Percentiles rank a stretch among this genome's conserved stretches.
These are phyloP conservation scores for Xylariaceae sp. DNA, from an alignment of 2,329 filamentous ascomycete genomes.

Conservation along the genomic window DNA sequence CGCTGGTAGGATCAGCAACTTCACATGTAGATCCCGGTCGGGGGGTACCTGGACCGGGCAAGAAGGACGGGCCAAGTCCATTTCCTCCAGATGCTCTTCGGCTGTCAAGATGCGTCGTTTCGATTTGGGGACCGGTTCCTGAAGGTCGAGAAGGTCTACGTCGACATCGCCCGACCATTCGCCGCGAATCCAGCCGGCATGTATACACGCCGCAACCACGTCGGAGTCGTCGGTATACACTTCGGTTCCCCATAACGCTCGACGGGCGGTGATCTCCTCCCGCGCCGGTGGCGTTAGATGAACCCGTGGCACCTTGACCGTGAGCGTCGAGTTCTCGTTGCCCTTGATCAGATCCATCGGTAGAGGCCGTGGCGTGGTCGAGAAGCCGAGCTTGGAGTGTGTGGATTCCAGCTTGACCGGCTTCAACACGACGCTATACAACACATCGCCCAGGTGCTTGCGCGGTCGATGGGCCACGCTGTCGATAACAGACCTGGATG, in stretches of 20 bases:
- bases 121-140: constrained; percentile 34
- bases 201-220: constrained; percentile 84
- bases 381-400: constrained; percentile 38
- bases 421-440: constrained; percentile 68
- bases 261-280: constrained; percentile 75
- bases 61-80: constrained; percentile 49
- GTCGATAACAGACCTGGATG: constrained; percentile 65
- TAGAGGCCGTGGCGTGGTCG: constrained; percentile 62
- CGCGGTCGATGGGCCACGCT: constrained; percentile 66
- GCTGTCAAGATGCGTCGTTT: constrained; percentile 26
- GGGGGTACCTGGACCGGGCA: constrained; percentile 60
- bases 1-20: constrained; percentile 73
- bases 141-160: constrained; percentile 57
- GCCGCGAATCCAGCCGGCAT: constrained; percentile 85
- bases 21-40: constrained; percentile 80
- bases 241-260: constrained; percentile 86
- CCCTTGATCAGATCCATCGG: constrained; percentile 66
- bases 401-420: constrained; percentile 43
- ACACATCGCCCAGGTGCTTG: constrained; percentile 74
- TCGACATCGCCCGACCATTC: constrained; percentile 80
- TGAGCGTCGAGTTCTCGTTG: constrained; percentile 85
- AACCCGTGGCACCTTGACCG: constrained; percentile 76
- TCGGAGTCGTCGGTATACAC: constrained; percentile 97
- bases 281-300: constrained; percentile 66
- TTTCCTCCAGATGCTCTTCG: constrained; percentile 35